Evolutionary conservation across 2,329 filamentous ascomycete genomes (phyloP), one percentile per base, ranked within the genome.

Genomic region (Monosporascus sp.): DNA sequence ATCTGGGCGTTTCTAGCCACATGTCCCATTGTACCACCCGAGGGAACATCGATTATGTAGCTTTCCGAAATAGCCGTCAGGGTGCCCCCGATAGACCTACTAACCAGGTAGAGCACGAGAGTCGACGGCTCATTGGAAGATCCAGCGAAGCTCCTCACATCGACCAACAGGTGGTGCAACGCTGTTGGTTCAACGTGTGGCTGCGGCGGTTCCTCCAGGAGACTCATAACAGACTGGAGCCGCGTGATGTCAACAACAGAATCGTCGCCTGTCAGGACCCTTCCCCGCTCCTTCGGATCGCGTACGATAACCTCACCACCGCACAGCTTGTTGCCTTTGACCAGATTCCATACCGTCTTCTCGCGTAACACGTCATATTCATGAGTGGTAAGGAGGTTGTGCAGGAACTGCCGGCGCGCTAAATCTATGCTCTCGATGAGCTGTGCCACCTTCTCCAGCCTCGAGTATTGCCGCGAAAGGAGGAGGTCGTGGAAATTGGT

Each of bases 251-350:
- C 89, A 28, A 97, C 88, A 4, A 94, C 89, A 1, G 92, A 96
- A 70, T 99, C 94, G 51, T 97, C 88, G 14, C 89, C 91, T 0
- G 92, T 97, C 63, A 99, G 73, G 28, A 97, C 85, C 46, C 92
- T 85, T 8, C 94, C 94, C 31, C 88, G 82, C 66, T 92, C 86
- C 20, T 80, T 81, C 2, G 94, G 91, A 70, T 95, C 94, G 31
- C 94, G 86, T 55, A 99, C 94, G 68, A 99, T 96, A 48, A 99
- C 88, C 67, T 97, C 92, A 49, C 91, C 91, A 56, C 86, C 91
- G 51, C 97, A 87, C 64, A 97, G 82, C 73, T 97, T 97, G 74
- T 99, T 99, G 45, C 93, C 93, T 44, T 82, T 85, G 3, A 97
- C 93, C 49, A 99, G 76, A 64, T 97, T 91, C 94, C 95, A 99